Conservation (phyloP, 441 rosid genomes). For the Adansonia grandidieri region DNA sequence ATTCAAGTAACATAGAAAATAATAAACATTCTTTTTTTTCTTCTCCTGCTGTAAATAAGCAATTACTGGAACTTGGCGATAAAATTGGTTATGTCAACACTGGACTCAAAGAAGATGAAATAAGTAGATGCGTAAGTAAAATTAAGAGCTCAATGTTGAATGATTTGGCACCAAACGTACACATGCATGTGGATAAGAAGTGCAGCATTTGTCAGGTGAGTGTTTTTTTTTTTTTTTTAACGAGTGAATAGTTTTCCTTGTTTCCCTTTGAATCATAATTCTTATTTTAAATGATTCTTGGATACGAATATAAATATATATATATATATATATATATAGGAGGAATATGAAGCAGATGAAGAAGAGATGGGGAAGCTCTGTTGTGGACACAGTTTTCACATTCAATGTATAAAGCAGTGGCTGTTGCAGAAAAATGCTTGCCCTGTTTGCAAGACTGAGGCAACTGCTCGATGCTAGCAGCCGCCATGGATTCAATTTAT, state of each 20-base stretch:
- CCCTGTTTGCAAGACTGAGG: slow-evolving; percentile 73
- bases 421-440: slow-evolving; percentile 75
- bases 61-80: slow-evolving; percentile 90
- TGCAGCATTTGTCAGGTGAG: slow-evolving; percentile 91
- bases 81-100: slow-evolving; percentile 83
- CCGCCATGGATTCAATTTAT: slow-evolving; percentile 27
- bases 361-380: slow-evolving; percentile 72
- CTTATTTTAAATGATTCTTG: slow-evolving; percentile 2
- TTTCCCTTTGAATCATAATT: background rate
- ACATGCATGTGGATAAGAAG: slow-evolving; percentile 53
- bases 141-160: slow-evolving; percentile 44
- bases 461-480: slow-evolving; percentile 46
- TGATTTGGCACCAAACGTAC: slow-evolving; percentile 39
- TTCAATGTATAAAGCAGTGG: slow-evolving; percentile 87
- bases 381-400: slow-evolving; percentile 83
- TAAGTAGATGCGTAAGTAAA: slow-evolving; percentile 61
- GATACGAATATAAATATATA: background rate
- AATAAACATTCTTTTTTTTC: background rate
- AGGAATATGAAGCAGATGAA: slow-evolving; percentile 68
- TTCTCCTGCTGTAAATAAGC: slow-evolving; percentile 44
- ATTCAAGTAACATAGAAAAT: background rate
- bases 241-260: background rate
- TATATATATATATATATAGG: slow-evolving; percentile 47
- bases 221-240: background rate
- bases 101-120: slow-evolving; percentile 83